A percentile compares a stretch with the other conserved stretches of the same genome.
Evolutionary conservation across 2,329 filamentous ascomycete genomes (phyloP).

Genomic region (Geosmithia flava): DNA sequence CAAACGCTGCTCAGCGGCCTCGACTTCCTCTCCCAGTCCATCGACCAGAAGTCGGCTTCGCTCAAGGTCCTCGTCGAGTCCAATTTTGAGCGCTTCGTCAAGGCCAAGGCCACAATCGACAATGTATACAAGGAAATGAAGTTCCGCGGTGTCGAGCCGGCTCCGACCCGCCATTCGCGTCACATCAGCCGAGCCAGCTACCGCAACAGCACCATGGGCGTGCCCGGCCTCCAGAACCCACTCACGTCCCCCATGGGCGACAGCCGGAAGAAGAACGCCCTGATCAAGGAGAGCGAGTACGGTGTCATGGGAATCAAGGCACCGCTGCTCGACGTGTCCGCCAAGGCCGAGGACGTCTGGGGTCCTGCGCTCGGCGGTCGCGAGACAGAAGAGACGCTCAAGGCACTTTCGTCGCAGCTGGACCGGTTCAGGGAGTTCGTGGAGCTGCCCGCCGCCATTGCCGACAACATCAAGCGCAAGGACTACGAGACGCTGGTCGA

Average conservation of each 20-base stretch:
- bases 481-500: constrained; percentile 84
- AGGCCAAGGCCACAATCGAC: constrained; percentile 94
- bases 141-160: constrained; percentile 48
- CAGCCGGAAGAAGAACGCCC: constrained; percentile 70
- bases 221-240: constrained; percentile 21
- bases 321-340: constrained; percentile 77
- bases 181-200: constrained; percentile 57
- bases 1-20: constrained; percentile 69
- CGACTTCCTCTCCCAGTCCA: constrained; percentile 76
- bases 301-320: constrained; percentile 79
- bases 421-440: constrained; percentile 73
- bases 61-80: constrained; percentile 93
- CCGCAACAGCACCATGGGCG: constrained; percentile 33
- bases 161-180: constrained; percentile 43
- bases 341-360: constrained; percentile 96
- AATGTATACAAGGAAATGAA: constrained; percentile 99
- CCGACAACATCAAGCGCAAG: constrained; percentile 77
- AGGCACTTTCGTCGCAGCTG: constrained; percentile 61
- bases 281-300: constrained; percentile 87
- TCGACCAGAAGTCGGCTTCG: constrained; percentile 95
- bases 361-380: constrained; percentile 83
- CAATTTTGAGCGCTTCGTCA: constrained; percentile 96
- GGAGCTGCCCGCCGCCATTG: constrained; percentile 64
- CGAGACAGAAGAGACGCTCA: constrained; percentile 81
- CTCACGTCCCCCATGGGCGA: constrained; percentile 31